phyloP scores from a whole-genome alignment of 139 green algal species.

The Chlorella sp. region DNA sequence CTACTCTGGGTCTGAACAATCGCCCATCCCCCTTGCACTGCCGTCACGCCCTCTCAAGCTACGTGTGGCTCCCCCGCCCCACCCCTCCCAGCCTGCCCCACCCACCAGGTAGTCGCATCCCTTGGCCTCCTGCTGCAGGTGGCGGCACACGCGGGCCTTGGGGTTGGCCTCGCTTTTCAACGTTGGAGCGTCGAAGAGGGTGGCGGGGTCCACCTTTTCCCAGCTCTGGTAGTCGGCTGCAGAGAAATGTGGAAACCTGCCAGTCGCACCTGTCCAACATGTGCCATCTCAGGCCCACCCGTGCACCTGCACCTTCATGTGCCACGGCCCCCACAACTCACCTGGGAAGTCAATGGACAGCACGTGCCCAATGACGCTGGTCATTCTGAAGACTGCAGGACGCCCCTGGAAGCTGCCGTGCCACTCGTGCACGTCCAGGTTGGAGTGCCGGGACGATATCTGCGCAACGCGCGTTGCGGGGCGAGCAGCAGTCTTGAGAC shows the following conservation, averaged over 20 bases:
- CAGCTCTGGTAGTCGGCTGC: slow-evolving; percentile 79
- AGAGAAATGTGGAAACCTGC: too few species aligned
- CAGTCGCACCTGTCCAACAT: too few species aligned
- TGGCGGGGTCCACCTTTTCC: slow-evolving; percentile 81
- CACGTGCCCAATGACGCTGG: slow-evolving; percentile 77
- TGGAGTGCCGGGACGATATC: slow-evolving; percentile 7
- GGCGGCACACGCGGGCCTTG: slow-evolving; percentile 74
- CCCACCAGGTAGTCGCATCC: slow-evolving; percentile 59
- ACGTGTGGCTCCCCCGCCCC: too few species aligned
- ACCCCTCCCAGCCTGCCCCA: too few species aligned
- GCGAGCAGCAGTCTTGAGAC: neutral
- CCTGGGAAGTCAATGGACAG: slow-evolving; percentile 81
- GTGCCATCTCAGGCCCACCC: too few species aligned
- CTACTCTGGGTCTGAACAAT: too few species aligned
- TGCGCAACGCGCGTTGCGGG: neutral
- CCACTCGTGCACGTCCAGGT: neutral
- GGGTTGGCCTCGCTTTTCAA: slow-evolving; percentile 88
- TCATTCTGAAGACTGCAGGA: slow-evolving; percentile 74
- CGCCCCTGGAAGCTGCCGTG: slow-evolving; percentile 65
- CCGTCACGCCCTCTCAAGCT: too few species aligned
- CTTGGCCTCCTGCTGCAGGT: slow-evolving; percentile 78
- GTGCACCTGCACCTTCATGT: too few species aligned
- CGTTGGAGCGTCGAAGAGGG: slow-evolving; percentile 84
- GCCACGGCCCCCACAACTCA: too few species aligned
- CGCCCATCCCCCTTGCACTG: too few species aligned